These are phyloP conservation scores for Naegleria gruberi DNA, from an alignment of 208 protist species.

Conservation along the genomic window DNA sequence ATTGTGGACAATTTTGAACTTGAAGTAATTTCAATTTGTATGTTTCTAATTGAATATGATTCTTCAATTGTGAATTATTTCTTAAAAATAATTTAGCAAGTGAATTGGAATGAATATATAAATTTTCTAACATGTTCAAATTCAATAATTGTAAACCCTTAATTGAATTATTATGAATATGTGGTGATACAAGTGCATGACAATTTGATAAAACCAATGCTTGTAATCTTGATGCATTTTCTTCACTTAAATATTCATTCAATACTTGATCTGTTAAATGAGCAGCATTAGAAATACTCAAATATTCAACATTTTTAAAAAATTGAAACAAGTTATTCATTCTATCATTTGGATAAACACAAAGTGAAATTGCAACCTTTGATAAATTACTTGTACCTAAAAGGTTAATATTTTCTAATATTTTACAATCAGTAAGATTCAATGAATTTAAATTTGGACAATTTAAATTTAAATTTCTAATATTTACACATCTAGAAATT, in stretches of 20 bases:
- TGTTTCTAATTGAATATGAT: background rate
- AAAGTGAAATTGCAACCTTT: background rate
- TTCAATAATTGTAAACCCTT: conserved; percentile 1
- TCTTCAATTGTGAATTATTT: background rate
- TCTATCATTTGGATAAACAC: background rate
- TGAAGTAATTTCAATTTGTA: background rate
- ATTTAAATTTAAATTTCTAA: background rate
- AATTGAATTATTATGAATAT: background rate
- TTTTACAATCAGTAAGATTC: background rate
- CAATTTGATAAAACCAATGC: background rate
- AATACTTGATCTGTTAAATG: background rate
- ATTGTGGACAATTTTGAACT: background rate
- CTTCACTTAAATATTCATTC: background rate
- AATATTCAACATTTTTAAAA: background rate
- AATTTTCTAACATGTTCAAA: background rate
- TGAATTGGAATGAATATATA: background rate
- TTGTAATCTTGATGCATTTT: background rate
- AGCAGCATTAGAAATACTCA: background rate
- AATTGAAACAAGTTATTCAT: background rate
- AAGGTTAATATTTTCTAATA: background rate
- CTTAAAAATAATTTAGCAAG: background rate
- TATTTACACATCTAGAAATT: background rate
- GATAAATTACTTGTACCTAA: background rate
- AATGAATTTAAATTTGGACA: background rate
- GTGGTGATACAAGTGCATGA: background rate